Conservation (phyloP, 352 stramenopile genomes). For the Globisporangium emineosum region DNA sequence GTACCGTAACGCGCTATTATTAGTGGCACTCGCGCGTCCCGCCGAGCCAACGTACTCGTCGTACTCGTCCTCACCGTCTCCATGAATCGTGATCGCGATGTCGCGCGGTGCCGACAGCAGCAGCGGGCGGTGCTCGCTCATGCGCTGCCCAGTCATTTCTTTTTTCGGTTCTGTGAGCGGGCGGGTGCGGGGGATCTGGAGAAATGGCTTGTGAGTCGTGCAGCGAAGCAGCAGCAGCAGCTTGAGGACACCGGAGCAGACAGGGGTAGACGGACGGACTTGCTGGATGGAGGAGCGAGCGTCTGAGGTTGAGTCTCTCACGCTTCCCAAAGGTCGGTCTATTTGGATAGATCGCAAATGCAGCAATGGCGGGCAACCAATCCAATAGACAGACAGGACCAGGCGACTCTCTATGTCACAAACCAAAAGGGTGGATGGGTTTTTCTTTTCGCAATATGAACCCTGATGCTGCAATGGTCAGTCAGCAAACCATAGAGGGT, state of each 20-base stretch:
- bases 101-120: conserved; percentile 7
- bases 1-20: conserved; percentile 1
- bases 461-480: not conserved
- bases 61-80: conserved; percentile 1
- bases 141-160: conserved; percentile 9
- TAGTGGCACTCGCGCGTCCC: not conserved
- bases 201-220: not conserved
- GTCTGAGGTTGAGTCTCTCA: not conserved
- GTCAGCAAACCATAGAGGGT: too few species aligned
- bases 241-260: not conserved
- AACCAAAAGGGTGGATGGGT: not conserved
- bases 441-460: not conserved
- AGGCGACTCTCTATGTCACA: not conserved
- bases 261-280: too few species aligned
- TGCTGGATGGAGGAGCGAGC: not conserved
- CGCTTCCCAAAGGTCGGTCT: not conserved
- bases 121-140: conserved; percentile 9
- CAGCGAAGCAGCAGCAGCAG: not conserved
- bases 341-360: not conserved
- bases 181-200: not conserved
- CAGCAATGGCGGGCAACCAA: not conserved
- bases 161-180: not conserved
- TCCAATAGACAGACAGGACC: not conserved
- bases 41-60: not conserved
- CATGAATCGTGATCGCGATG: conserved; percentile 14